Base-by-base conservation (phyloP, 768 basidiomycete species). In the Pulveroboletus ravenelii region DNA sequence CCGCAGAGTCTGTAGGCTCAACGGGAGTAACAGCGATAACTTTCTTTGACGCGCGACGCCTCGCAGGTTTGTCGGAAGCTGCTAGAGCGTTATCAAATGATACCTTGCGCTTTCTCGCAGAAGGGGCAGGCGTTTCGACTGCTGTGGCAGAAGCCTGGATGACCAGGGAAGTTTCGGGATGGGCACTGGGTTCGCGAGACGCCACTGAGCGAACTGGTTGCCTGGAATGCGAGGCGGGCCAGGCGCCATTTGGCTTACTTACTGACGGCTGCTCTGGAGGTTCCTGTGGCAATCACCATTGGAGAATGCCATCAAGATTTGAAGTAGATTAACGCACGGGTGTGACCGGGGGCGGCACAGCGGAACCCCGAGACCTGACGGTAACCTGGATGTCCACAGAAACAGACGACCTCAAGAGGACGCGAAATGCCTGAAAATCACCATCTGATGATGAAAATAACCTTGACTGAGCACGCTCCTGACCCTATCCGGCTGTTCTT, bases 361-460 rank as follows among this genome's bases (percentile, higher is more conserved):
- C 29, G 10, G 39, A 13, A 30, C 42, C 43, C 29, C 13, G 53
- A 10, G 53, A 44, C 20, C 2, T 20, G 40, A 63, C 59, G 5
- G 58, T 62, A 17, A 77, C 63, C 8, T 60, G 64, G 3, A 81
- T 70, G 48, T 73, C 64, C 25, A 78, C 71, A 45, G 72, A 62
- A 1, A 41, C 30, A 3, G 70, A 64, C 18, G 65, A 62, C 4
- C 66, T 68, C 18, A 80, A 72, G 34, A 78, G 66, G 13, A 76
- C 69, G 50, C 70, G 66, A 65, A 90, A 87, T 2, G 87, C 87
- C 47, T 84, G 82, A 54, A 89, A 90, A 65, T 91, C 89, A 35
- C 85, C 88, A 39, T 88, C 89, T 91, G 47, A 55, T 9, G 18
- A 50, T 1, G 9, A 36, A 48, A 37, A 32, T 10, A 20, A 29